Evolutionary conservation across 495 filamentous ascomycete species (phyloP), one percentile per base, ranked within the genome.

Genomic region (Neurospora tetrasperma): DNA sequence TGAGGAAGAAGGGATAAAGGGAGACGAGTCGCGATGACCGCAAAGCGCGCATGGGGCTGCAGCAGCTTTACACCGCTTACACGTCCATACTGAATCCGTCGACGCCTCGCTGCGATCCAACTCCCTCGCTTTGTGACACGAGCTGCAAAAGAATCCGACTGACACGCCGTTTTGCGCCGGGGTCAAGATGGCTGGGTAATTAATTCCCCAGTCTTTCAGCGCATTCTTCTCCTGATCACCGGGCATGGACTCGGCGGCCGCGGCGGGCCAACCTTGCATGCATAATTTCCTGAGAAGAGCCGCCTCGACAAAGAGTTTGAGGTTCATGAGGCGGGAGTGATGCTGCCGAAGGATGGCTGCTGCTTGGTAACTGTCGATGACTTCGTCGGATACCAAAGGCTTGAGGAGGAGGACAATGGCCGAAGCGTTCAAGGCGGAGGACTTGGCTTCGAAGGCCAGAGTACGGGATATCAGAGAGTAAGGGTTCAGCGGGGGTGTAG

Each of bases 271-370:
- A 69, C 76, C 87, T 31, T 82, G 76, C 70, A 84, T 86, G 73
- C 88, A 91, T 39, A 90, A 82, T 40, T 92, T 89, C 4, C 92
- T 90, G 16, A 94, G 85, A 41, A 90, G 84, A 7, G 90, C 86
- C 27, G 92, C 91, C 76, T 92, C 89, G 44, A 88, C 78, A 76
- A 90, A 89, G 78, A 93, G 86, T 59, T 86, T 86, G 76, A 92
- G 87, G 48, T 80, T 83, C 76, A 88, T 85, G 1, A 94, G 87
- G 5, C 88, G 87, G 41, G 85, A 83, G 76, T 93, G 90, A 76
- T 92, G 91, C 44, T 88, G 84, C 40, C 86, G 83, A 72, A 92
- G 85, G 54, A 93, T 86, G 39, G 86, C 86, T 2, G 78, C 75
- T 10, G 85, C 85, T 75, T 86, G 86, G 70, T 83, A 77, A 7